phyloP scores from a whole-genome alignment of 176 grass and related monocot genomes.

The Lolium perenne region DNA sequence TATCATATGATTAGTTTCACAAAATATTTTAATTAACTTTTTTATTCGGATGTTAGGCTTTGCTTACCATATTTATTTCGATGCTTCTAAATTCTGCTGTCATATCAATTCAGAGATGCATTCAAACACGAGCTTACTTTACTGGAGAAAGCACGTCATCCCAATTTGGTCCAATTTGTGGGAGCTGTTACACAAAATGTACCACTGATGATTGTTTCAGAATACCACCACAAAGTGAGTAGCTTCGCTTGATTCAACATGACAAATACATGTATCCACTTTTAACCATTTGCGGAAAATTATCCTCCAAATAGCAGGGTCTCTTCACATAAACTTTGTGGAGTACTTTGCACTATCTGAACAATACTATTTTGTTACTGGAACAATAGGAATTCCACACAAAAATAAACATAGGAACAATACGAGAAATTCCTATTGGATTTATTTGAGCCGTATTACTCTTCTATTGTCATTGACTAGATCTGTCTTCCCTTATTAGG shows the following conservation, averaged over 20 bases:
- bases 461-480: slow-evolving; percentile 21
- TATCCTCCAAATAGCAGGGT: not conserved
- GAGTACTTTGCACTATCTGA: slow-evolving; percentile 12
- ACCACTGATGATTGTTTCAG: slow-evolving; percentile 98
- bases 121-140: slow-evolving; percentile 92
- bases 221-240: slow-evolving; percentile 86
- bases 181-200: slow-evolving; percentile 96
- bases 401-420: too few relatives aligned
- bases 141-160: slow-evolving; percentile 87
- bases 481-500: slow-evolving; percentile 53
- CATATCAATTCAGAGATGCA: slow-evolving; percentile 69
- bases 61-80: slow-evolving; percentile 22
- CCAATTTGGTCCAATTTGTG: slow-evolving; percentile 97
- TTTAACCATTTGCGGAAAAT: not conserved
- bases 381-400: not conserved
- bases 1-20: not conserved
- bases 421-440: not conserved
- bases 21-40: slow-evolving; percentile 3
- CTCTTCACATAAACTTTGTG: slow-evolving; percentile 29
- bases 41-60: not conserved
- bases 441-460: slow-evolving; percentile 24
- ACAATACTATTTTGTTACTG: slow-evolving; percentile 19
- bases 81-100: slow-evolving; percentile 14
- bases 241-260: slow-evolving; percentile 10
- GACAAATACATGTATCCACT: not conserved